Evolutionary conservation across 208 protist genomes (phyloP), one percentile per base, ranked within the genome.

Genomic region (Acanthamoeba lenticulata): DNA sequence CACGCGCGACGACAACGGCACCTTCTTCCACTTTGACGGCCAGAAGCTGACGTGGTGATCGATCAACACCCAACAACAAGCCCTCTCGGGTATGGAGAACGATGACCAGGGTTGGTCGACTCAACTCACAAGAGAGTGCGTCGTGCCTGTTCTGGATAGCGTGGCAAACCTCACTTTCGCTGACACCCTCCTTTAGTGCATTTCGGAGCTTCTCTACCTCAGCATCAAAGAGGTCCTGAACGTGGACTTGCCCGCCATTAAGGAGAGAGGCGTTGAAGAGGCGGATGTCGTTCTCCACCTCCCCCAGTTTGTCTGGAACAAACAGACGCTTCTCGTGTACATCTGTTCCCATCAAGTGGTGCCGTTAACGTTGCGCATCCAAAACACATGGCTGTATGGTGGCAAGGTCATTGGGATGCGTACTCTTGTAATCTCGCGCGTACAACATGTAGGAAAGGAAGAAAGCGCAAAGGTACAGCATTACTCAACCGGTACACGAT

Each of bases 181-280:
- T 24, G 77, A 32, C 9, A 38, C 42, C 44, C 40, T 86, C 77
- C 44, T 38, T 86, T 86, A 86, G 29, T 0, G 38, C 67, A 17
- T 77, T 77, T 27, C 27, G 67, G 67, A 77, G 67, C 67, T 60
- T 29, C 32, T 88, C 42, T 0, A 88, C 79, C 79, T 72, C 52
- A 27, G 32, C 0, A 1, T 90, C 27, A 24, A 90, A 90, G 47
- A 90, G 17, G 29, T 6, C 0, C 47, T 32, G 21, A 0, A 90
- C 52, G 57, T 72, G 45, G 55, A 90, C 29, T 49, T 90, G 85
- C 27, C 85, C 52, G 36, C 85, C 52, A 32, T 90, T 90, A 52
- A 90, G 85, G 38, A 90, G 57, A 44, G 85, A 90, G 55, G 85
- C 85, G 34, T 90, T 90, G 85, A 90, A 90, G 55, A 90, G 85